Conservation (phyloP, 2,329 filamentous ascomycete genomes). For the Diplodia scrobiculata region DNA sequence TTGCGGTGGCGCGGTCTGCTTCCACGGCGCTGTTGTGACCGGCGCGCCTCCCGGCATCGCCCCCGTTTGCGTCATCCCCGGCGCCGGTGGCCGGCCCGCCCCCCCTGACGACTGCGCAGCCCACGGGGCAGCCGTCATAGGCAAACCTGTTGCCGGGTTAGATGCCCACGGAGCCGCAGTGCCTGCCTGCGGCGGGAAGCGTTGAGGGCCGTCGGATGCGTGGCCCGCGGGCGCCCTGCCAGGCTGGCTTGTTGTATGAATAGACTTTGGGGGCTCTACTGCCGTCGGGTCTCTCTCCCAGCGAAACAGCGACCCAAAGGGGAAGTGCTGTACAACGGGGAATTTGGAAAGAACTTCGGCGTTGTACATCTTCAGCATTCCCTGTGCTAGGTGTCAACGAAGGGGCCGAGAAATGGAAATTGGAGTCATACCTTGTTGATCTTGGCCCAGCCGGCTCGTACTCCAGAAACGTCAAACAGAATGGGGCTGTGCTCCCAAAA, state of each 20-base stretch:
- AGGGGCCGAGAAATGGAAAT: constrained; percentile 3
- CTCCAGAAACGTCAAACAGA: constrained; percentile 89
- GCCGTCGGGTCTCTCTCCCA: constrained; percentile 53
- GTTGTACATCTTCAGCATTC: constrained; percentile 99
- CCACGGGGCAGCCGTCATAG: constrained; percentile 38
- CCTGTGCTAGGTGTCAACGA: constrained; percentile 51
- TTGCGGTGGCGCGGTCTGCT: neutral
- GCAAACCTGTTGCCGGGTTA: constrained; percentile 5
- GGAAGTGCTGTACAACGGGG: constrained; percentile 93
- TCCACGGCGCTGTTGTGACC: constrained; percentile 27
- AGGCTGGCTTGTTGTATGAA: constrained; percentile 45
- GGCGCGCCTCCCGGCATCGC: constrained; percentile 1
- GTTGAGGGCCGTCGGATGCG: constrained; percentile 33
- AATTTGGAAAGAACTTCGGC: constrained; percentile 96
- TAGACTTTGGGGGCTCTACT: constrained; percentile 37
- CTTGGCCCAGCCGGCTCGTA: constrained; percentile 90
- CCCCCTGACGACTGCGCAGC: constrained; percentile 29
- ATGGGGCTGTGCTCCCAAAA: constrained; percentile 96
- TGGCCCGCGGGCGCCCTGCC: constrained; percentile 35
- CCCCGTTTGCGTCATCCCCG: constrained; percentile 23
- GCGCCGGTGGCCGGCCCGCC: constrained; percentile 9
- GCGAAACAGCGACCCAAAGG: constrained; percentile 53
- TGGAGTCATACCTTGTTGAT: constrained; percentile 67
- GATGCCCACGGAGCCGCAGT: constrained; percentile 28
- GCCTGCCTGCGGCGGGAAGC: constrained; percentile 36